These are phyloP conservation scores for Otatea glauca DNA, from an alignment of 176 grass and related monocot genomes.

Conservation along the genomic window DNA sequence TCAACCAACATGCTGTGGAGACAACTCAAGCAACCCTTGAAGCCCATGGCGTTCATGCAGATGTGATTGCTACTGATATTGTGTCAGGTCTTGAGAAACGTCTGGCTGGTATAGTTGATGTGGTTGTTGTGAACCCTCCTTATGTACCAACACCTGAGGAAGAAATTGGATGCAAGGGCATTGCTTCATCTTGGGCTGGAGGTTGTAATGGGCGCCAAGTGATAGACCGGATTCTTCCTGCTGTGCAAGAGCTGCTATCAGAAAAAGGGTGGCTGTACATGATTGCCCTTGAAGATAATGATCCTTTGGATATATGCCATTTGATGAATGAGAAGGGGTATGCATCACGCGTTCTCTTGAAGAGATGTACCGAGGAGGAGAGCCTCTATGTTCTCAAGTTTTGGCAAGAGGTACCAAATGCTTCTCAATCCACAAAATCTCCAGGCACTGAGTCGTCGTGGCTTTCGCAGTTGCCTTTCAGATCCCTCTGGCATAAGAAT, in stretches of 20 bases:
- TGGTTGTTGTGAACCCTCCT: constrained; percentile 89
- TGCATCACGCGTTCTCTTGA: constrained; percentile 74
- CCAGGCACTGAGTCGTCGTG: constrained; percentile 50
- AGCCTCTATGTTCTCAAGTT: constrained; percentile 93
- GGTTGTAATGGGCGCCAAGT: constrained; percentile 81
- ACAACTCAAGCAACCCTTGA: constrained; percentile 73
- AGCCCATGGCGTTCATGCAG: constrained; percentile 80
- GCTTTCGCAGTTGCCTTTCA: constrained; percentile 69
- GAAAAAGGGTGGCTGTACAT: constrained; percentile 83
- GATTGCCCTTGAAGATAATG: constrained; percentile 85
- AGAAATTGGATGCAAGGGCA: constrained; percentile 77
- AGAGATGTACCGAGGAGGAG: constrained; percentile 96
- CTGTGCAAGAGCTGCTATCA: constrained; percentile 72
- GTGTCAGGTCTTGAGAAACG: constrained; percentile 78
- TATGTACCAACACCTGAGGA: constrained; percentile 93
- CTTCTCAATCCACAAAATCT: constrained; percentile 30
- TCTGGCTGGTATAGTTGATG: constrained; percentile 71
- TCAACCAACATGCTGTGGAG: constrained; percentile 76
- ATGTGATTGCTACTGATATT: constrained; percentile 76
- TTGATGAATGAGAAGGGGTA: constrained; percentile 85
- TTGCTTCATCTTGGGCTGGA: constrained; percentile 93
- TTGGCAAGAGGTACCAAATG: constrained; percentile 57
- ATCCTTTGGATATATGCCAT: constrained; percentile 77
- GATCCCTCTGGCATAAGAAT: constrained; percentile 61
- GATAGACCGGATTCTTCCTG: constrained; percentile 83